These are phyloP conservation scores for Aspergillus versicolor DNA, from an alignment of 2,329 filamentous ascomycete genomes.

Conservation along the genomic window DNA sequence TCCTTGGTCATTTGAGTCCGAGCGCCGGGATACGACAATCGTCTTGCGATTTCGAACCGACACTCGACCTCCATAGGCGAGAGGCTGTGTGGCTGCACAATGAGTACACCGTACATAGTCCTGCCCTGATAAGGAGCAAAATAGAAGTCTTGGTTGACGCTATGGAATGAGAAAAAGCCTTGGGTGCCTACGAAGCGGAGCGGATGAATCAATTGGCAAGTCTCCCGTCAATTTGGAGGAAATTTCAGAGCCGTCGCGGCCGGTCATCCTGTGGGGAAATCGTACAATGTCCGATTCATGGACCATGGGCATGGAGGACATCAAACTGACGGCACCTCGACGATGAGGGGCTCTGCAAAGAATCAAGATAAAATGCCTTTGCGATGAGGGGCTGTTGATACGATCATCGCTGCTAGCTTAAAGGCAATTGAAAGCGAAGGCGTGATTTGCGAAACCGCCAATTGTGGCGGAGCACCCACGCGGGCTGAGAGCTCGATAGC, in stretches of 20 bases:
- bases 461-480: slow-evolving; percentile 6
- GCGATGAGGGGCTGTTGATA: slow-evolving; percentile 7
- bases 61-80: background rate
- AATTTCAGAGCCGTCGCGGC: background rate
- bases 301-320: background rate
- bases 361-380: slow-evolving; percentile 6
- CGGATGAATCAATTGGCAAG: slow-evolving; percentile 1
- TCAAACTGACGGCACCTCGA: slow-evolving; percentile 17
- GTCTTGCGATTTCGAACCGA: background rate
- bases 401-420: background rate
- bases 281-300: background rate
- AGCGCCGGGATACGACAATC: slow-evolving; percentile 14
- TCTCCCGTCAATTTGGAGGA: background rate
- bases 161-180: background rate
- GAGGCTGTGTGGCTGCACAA: background rate
- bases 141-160: background rate
- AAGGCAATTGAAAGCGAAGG: background rate
- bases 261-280: slow-evolving; percentile 1
- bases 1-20: slow-evolving; percentile 9
- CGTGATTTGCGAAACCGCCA: slow-evolving; percentile 4
- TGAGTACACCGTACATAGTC: background rate
- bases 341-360: slow-evolving; percentile 15
- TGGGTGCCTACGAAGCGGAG: background rate
- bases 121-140: background rate
- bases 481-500: slow-evolving; percentile 4